Evolutionary conservation across 1,139 yeast genomes (phyloP), one percentile per base, ranked within the genome.

Genomic region (Blastobotrys capitulatus): DNA sequence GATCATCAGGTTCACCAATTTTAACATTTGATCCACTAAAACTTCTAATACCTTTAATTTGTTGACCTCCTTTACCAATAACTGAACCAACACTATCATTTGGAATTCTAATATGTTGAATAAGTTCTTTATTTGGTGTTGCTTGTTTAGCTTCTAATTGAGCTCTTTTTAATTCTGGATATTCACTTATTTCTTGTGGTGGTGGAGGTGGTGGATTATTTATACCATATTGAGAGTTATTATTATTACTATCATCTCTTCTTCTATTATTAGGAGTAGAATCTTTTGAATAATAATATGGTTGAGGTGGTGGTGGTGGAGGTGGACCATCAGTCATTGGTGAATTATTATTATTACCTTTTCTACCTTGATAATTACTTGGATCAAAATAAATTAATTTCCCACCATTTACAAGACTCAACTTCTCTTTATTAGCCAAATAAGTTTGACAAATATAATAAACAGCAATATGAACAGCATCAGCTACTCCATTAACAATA

Each of bases 51-150:
- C 85, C 88, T 61, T 83, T 86, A 52, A 88, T 84, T 60, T 83
- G 86, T 60, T 82, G 80, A 25, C 96, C 96, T 37, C 88, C 88
- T 67, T 83, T 86, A 7, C 96, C 96, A 56, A 88, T 88, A 19
- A 88, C 84, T 36, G 87, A 80, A 0, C 96, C 96, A 44, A 87
- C 90, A 65, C 76, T 83, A 42, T 78, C 77, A 61, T 85, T 84
- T 36, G 95, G 90, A 42, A 88, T 88, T 57, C 71, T 82, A 2
- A 87, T 72, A 54, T 85, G 90, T 65, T 86, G 89, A 52, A 77
- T 76, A 55, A 74, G 72, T 58, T 77, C 78, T 52, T 80, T 83
- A 15, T 66, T 72, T 6, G 65, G 67, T 8, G 55, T 57, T 2
- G 63, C 62, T 9, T 51, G 51, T 41, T 54, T 57, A 2, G 65